Conservation (phyloP, 2,329 filamentous ascomycete genomes). For the Leptographium wingfieldii region DNA sequence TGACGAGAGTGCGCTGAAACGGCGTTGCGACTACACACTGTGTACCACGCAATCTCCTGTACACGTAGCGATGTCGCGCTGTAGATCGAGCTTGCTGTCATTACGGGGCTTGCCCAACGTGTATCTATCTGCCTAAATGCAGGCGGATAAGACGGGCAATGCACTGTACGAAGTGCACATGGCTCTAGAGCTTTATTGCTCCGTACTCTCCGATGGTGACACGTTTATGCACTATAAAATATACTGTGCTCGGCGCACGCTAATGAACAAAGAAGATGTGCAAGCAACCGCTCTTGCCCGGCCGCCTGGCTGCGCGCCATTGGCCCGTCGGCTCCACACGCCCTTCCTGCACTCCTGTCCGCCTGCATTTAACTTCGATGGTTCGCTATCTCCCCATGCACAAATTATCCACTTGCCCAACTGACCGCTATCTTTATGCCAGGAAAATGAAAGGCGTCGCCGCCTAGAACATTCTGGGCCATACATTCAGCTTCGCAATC, state of each 20-base stretch:
- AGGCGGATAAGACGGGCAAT: not conserved
- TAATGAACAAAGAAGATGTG: not conserved
- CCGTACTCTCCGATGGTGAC: not conserved
- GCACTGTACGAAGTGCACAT: not conserved
- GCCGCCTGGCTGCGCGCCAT: conserved; percentile 1
- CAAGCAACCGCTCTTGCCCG: not conserved
- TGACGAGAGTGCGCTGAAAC: not conserved
- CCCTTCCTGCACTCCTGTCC: conserved; percentile 8
- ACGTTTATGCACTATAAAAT: not conserved
- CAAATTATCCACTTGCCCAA: not conserved
- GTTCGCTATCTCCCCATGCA: not conserved
- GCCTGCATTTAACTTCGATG: conserved; percentile 5
- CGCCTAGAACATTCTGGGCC: not conserved
- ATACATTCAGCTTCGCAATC: not conserved
- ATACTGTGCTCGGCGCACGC: not conserved
- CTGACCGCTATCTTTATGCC: not conserved
- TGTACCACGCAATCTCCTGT: not conserved
- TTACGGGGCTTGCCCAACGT: not conserved
- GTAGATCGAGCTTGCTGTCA: not conserved
- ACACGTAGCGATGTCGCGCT: not conserved
- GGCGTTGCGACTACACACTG: not conserved
- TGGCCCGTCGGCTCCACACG: conserved; percentile 6
- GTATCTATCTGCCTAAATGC: conserved; percentile 1
- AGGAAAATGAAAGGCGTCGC: not conserved
- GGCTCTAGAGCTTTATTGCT: not conserved